phyloP scores from a whole-genome alignment of 1,284 basidiomycete genomes.

The Rhodotorula sp. region DNA sequence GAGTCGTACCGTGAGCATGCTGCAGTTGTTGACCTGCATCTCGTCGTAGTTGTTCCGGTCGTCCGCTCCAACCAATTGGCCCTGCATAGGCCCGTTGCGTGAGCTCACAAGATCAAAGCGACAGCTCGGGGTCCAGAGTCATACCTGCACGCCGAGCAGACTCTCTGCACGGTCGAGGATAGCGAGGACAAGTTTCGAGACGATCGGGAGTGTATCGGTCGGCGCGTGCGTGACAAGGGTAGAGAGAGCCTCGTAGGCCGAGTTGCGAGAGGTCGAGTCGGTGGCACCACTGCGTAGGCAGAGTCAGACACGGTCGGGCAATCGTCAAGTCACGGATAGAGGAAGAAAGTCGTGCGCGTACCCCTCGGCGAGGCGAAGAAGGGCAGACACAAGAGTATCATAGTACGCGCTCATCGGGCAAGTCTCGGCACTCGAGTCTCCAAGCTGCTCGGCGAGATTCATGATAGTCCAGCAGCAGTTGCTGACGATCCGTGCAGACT shows the following conservation, averaged over 20 bases:
- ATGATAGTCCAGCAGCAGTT: conserved; percentile 97
- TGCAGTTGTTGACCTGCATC: conserved; percentile 92
- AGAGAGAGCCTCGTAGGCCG: conserved; percentile 93
- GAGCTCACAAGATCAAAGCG: too few species aligned
- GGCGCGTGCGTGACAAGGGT: conserved; percentile 80
- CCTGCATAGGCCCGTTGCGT: conserved; percentile 53
- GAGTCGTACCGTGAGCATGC: conserved; percentile 72
- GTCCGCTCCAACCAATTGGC: conserved; percentile 91
- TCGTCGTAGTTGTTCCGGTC: conserved; percentile 99
- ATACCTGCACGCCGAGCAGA: conserved; percentile 72
- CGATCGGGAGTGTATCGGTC: conserved; percentile 73
- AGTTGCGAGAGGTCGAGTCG: conserved; percentile 88
- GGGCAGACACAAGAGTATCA: conserved; percentile 76
- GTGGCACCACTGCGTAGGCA: conserved; percentile 64
- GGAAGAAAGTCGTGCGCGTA: conserved; percentile 44
- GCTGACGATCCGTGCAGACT: conserved; percentile 75
- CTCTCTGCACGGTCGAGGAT: conserved; percentile 87
- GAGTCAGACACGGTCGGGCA: not conserved
- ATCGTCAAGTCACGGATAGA: too few species aligned
- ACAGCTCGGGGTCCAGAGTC: conserved; percentile 4
- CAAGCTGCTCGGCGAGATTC: conserved; percentile 86
- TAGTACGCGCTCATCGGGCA: conserved; percentile 82
- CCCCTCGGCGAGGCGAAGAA: conserved; percentile 82
- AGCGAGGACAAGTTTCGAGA: conserved; percentile 77
- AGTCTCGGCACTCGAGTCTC: conserved; percentile 54